phyloP scores from a whole-genome alignment of 2,329 filamentous ascomycete genomes.

The Microdochium paspali region DNA sequence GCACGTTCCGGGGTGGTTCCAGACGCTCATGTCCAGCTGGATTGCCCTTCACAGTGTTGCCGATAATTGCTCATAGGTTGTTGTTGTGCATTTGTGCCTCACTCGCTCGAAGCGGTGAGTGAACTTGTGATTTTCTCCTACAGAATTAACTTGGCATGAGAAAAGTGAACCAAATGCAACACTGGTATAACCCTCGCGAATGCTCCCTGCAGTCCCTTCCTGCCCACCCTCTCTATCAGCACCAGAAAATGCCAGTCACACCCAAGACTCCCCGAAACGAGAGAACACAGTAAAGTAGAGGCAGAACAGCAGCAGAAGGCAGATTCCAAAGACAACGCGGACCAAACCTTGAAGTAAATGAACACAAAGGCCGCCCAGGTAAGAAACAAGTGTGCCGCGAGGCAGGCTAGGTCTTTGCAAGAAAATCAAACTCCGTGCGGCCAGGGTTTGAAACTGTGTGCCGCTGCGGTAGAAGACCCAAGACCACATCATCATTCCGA shows the following conservation, averaged over 20 bases:
- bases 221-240: background rate
- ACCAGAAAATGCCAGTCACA: background rate
- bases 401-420: conserved; percentile 13
- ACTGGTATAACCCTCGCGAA: background rate
- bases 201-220: background rate
- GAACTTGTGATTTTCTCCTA: background rate
- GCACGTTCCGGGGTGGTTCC: too few species aligned
- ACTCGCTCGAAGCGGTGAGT: background rate
- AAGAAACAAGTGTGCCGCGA: conserved; percentile 19
- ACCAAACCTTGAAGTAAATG: background rate
- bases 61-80: too few species aligned
- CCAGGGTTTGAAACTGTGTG: conserved; percentile 3
- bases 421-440: background rate
- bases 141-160: too few species aligned
- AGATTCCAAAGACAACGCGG: too few species aligned
- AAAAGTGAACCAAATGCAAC: too few species aligned
- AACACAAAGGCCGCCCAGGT: background rate
- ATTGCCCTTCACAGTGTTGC: background rate
- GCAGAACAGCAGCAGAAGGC: background rate
- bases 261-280: background rate
- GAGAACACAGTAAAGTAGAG: background rate
- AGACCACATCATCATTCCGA: too few species aligned
- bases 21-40: background rate
- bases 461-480: too few species aligned
- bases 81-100: background rate